These are phyloP conservation scores for Glomus cerebriforme DNA, from an alignment of 192 early-diverging fungal genomes.

Conservation along the genomic window DNA sequence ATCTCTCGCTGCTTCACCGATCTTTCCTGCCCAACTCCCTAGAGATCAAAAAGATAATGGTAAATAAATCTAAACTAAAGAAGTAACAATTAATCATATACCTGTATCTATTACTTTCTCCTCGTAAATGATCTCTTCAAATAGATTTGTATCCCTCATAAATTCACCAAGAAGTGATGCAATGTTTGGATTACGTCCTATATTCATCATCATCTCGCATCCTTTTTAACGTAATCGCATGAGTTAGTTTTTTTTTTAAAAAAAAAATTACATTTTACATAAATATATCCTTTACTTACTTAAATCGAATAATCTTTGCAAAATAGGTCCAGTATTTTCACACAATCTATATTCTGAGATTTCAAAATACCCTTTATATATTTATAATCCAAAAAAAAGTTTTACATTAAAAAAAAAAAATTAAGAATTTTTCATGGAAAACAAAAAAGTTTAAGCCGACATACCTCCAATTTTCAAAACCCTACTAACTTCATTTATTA, in stretches of 20 bases:
- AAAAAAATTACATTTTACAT: too few relatives aligned
- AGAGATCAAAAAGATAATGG: not conserved
- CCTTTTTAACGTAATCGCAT: not conserved
- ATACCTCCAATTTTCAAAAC: not conserved
- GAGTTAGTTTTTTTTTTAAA: too few relatives aligned
- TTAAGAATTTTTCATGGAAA: too few relatives aligned
- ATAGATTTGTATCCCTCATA: not conserved
- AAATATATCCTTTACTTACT: conserved; percentile 12
- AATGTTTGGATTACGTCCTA: conserved; percentile 2
- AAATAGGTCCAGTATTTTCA: conserved; percentile 6
- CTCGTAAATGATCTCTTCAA: not conserved
- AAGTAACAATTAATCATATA: not conserved
- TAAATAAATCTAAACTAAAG: not conserved
- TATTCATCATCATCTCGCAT: not conserved
- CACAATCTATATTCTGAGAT: conserved; percentile 40
- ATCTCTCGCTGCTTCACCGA: conserved; percentile 1
- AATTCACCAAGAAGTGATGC: conserved; percentile 2
- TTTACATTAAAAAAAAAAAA: too few relatives aligned
- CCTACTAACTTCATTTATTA: not conserved
- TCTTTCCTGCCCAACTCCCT: not conserved
- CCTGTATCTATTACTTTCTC: not conserved
- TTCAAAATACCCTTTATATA: conserved; percentile 23
- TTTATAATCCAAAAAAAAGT: too few relatives aligned
- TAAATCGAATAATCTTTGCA: not conserved
- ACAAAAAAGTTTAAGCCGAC: too few relatives aligned